Base-by-base conservation (phyloP, 139 green algal genomes). In the Spirogloea muscicola region DNA sequence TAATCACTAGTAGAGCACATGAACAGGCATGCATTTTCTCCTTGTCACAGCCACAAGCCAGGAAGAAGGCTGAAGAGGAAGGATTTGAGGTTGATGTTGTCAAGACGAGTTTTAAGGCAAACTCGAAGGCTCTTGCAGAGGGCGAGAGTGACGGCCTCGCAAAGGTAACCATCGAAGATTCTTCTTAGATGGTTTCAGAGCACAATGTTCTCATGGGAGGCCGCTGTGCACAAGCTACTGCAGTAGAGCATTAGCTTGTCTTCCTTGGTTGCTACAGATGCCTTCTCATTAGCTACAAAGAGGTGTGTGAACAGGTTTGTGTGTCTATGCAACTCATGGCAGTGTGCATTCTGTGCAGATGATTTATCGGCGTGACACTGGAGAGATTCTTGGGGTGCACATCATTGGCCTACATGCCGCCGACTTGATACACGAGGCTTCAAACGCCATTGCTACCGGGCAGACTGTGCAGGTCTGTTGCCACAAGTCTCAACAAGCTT, bases 51-150 rank as follows among this genome's bases (percentile, higher is more conserved):
- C 75, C 75, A 5, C 60, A 75, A 63, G 94, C 92, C 0, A 83
- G 90, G 52, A 91, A 96, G 83, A 82, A 89, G 74, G 93, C 92
- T 21, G 87, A 93, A 77, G 89, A 93, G 80, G 83, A 91, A 60
- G 91, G 91, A 70, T 98, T 94, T 74, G 87, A 89, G 77, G 66
- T 98, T 33, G 88, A 83, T 21, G 84, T 97, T 36, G 75, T 71
- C 52, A 99, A 98, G 87, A 99, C 94, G 3, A 95, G 87, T 52
- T 99, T 97, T 90, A 98, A 98, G 90, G 94, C 87, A 75, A 98
- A 98, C 89, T 93, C 86, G 76, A 98, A 96, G 90, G 91, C 92
- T 18, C 84, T 98, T 29, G 95, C 95, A 48, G 95, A 99, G 89
- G 91, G 94, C 81, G 94, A 99, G 87, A 76, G 76, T 37, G 95